A percentile compares a stretch with the other conserved stretches of the same genome.
Evolutionary conservation across 805 yeast genomes (phyloP).

Genomic region (Starmera dryadoides): DNA sequence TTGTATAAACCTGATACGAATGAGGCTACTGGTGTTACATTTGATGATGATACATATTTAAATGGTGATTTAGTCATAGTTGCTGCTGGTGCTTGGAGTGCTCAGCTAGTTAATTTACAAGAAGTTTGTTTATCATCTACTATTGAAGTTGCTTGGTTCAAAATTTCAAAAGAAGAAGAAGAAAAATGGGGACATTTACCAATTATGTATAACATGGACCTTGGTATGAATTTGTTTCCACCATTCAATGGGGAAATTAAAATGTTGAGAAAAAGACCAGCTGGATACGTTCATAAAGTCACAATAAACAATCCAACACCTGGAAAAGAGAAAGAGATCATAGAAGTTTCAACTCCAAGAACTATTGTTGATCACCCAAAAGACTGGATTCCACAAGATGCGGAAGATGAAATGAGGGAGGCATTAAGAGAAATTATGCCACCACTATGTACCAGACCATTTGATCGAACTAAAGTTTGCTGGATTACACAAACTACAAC

Average conservation of each 20-base stretch:
- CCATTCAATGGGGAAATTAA: constrained; percentile 10
- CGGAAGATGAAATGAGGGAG: constrained; percentile 11
- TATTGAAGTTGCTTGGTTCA: constrained; percentile 12
- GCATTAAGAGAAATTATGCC: constrained; percentile 22
- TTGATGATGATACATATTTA: constrained; percentile 5
- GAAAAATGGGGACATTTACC: constrained; percentile 6
- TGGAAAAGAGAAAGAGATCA: neutral
- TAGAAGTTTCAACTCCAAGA: constrained; percentile 8
- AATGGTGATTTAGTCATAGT: constrained; percentile 7
- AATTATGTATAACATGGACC: constrained; percentile 9
- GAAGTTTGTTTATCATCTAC: constrained; percentile 7
- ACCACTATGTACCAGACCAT: constrained; percentile 5
- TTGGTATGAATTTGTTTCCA: constrained; percentile 13
- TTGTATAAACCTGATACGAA: constrained; percentile 2
- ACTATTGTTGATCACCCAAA: constrained; percentile 7
- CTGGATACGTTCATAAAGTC: constrained; percentile 8
- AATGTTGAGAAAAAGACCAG: constrained; percentile 7
- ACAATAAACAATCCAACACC: constrained; percentile 1
- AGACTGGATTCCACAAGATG: constrained; percentile 10
- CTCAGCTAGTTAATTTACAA: constrained; percentile 8
- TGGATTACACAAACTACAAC: constrained; percentile 27
- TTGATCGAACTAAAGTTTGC: constrained; percentile 28
- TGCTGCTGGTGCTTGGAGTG: constrained; percentile 14
- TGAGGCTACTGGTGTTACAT: constrained; percentile 6
- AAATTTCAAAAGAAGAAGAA: constrained; percentile 7